phyloP scores from a whole-genome alignment of 345 rosid genomes.

The Boechera stricta region DNA sequence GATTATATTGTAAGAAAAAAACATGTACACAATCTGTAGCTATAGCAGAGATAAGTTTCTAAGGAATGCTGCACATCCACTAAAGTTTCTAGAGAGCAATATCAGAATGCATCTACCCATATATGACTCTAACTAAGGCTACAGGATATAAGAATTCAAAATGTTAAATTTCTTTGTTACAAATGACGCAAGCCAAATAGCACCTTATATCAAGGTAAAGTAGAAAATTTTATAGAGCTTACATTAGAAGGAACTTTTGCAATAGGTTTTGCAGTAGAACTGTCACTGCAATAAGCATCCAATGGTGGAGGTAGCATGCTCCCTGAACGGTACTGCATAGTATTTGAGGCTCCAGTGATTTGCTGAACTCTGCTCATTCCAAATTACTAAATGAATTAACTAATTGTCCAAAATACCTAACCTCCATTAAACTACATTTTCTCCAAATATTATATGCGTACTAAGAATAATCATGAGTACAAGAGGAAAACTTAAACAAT shows the following conservation, averaged over 20 bases:
- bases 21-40: conserved; percentile 11
- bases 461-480: background rate
- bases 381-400: conserved; percentile 41
- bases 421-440: background rate
- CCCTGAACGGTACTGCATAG: conserved; percentile 64
- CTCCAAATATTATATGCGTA: background rate
- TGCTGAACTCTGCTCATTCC: conserved; percentile 79
- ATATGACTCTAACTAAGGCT: conserved; percentile 15
- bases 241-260: conserved; percentile 62
- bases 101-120: conserved; percentile 12
- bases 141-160: background rate
- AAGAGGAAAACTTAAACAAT: background rate
- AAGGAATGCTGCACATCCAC: background rate
- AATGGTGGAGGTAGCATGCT: conserved; percentile 76
- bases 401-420: no score
- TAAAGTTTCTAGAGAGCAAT: conserved; percentile 22
- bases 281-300: conserved; percentile 58
- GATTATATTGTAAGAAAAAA: background rate
- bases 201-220: conserved; percentile 2
- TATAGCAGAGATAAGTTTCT: background rate
- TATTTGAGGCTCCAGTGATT: conserved; percentile 66
- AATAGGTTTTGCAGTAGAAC: conserved; percentile 60
- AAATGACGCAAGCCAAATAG: conserved; percentile 2
- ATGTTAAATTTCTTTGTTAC: background rate
- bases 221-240: conserved; percentile 41